These are phyloP conservation scores for Talaromyces marneffei DNA, from an alignment of 2,329 filamentous ascomycete species.

Conservation along the genomic window DNA sequence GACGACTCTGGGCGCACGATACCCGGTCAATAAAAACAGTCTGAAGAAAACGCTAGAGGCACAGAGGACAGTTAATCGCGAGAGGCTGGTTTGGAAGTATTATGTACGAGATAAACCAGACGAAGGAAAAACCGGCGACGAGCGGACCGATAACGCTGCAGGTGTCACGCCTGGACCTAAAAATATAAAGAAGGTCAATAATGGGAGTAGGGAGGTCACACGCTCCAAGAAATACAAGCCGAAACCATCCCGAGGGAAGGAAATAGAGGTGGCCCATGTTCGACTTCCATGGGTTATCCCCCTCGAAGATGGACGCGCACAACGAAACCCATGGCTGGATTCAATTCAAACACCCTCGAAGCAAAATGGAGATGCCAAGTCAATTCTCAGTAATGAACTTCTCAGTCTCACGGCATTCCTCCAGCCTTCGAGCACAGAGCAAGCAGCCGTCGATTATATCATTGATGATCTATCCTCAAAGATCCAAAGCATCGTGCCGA, in stretches of 20 bases:
- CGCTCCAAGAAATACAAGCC: background rate
- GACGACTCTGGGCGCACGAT: constrained; percentile 16
- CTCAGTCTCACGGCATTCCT: constrained; percentile 41
- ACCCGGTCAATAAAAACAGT: constrained; percentile 27
- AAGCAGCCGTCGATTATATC: constrained; percentile 23
- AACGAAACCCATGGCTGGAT: constrained; percentile 31
- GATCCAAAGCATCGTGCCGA: constrained; percentile 24
- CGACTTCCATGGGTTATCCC: constrained; percentile 13
- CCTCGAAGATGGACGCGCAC: constrained; percentile 16
- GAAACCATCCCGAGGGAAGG: background rate
- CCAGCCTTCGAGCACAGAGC: constrained; percentile 40
- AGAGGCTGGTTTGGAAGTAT: constrained; percentile 31
- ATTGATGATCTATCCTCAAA: constrained; percentile 24
- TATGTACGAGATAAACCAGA: constrained; percentile 5
- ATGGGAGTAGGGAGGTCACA: background rate
- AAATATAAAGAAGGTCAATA: background rate
- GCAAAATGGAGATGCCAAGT: constrained; percentile 19
- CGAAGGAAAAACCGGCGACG: no score
- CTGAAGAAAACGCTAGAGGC: constrained; percentile 37
- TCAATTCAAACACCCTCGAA: constrained; percentile 15
- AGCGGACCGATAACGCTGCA: background rate
- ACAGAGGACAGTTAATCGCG: constrained; percentile 36
- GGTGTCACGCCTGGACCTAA: background rate
- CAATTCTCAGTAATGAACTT: constrained; percentile 43
- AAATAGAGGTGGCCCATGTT: background rate